A percentile compares a stretch with the other conserved stretches of the same genome.
Evolutionary conservation across 2,329 filamentous ascomycete genomes (phyloP).

Genomic region (Stagonosporopsis vannaccii): DNA sequence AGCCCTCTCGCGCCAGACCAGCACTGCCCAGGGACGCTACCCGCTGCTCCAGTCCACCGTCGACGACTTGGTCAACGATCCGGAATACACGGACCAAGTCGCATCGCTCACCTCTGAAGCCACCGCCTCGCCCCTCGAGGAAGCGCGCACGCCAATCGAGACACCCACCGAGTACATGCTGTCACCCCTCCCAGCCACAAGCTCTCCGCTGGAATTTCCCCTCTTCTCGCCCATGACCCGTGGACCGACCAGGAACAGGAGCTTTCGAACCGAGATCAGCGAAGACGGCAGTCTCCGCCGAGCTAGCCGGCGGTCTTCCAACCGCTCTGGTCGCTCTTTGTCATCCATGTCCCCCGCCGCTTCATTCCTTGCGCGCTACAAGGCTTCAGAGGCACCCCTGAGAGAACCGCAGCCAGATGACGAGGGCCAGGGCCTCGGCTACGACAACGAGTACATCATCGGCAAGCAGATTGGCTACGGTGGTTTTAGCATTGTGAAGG

Average conservation of each 20-base stretch:
- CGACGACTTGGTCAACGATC: constrained; percentile 38
- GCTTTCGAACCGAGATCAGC: constrained; percentile 42
- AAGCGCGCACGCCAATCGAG: constrained; percentile 49
- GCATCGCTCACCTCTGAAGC: constrained; percentile 53
- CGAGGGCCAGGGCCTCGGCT: constrained; percentile 71
- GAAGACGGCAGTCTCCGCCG: constrained; percentile 46
- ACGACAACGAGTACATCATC: constrained; percentile 68
- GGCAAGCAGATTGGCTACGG: constrained; percentile 71
- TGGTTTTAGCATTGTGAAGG: constrained; percentile 72
- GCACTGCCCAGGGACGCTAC: constrained; percentile 38
- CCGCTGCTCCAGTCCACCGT: constrained; percentile 47
- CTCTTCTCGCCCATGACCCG: constrained; percentile 36
- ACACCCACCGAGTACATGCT: constrained; percentile 43
- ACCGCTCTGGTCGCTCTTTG: constrained; percentile 56
- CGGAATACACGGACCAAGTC: constrained; percentile 45
- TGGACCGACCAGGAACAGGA: constrained; percentile 41
- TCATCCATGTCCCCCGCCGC: constrained; percentile 65
- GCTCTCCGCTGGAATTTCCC: constrained; percentile 49
- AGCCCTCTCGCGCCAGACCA: constrained; percentile 29
- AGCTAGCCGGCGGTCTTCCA: constrained; percentile 51
- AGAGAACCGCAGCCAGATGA: constrained; percentile 64
- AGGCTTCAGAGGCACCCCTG: constrained; percentile 46
- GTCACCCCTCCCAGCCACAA: constrained; percentile 41
- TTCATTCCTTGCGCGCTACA: constrained; percentile 64
- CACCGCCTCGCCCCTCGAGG: constrained; percentile 50